Evolutionary conservation across 1,284 basidiomycete genomes (phyloP).

Genomic region (Afroboletus lepidellus): DNA sequence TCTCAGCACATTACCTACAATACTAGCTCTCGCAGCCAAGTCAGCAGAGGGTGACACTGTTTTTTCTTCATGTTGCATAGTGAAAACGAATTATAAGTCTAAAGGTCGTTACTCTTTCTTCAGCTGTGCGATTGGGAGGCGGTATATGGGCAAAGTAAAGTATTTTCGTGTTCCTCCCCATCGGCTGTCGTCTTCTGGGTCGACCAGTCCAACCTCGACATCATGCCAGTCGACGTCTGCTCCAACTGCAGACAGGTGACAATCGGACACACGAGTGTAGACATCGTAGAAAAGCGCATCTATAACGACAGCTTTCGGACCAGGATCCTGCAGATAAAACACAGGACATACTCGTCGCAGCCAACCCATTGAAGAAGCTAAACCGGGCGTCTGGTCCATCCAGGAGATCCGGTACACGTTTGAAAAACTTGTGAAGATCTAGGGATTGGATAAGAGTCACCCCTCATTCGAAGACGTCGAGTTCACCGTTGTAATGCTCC

Average conservation of each 20-base stretch:
- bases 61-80: background rate
- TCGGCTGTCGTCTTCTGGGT: conserved; percentile 43
- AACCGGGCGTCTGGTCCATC: conserved; percentile 76
- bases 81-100: background rate
- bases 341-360: conserved; percentile 75
- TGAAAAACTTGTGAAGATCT: conserved; percentile 85
- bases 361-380: conserved; percentile 97
- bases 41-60: background rate
- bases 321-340: background rate
- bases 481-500: conserved; percentile 75
- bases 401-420: conserved; percentile 79
- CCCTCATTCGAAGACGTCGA: background rate
- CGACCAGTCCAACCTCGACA: conserved; percentile 54
- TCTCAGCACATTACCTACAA: too few species aligned
- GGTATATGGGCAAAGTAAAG: conserved; percentile 67
- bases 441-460: conserved; percentile 8
- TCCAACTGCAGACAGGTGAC: conserved; percentile 85
- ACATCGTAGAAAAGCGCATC: conserved; percentile 90
- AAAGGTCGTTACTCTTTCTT: conserved; percentile 13
- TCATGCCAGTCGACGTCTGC: conserved; percentile 73
- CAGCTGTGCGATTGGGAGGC: conserved; percentile 57
- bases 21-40: too few species aligned
- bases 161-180: conserved; percentile 76
- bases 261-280: conserved; percentile 81
- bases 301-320: conserved; percentile 32